Evolutionary conservation across 306 rosid genomes (phyloP).

Genomic region (Sicyos edulis): DNA sequence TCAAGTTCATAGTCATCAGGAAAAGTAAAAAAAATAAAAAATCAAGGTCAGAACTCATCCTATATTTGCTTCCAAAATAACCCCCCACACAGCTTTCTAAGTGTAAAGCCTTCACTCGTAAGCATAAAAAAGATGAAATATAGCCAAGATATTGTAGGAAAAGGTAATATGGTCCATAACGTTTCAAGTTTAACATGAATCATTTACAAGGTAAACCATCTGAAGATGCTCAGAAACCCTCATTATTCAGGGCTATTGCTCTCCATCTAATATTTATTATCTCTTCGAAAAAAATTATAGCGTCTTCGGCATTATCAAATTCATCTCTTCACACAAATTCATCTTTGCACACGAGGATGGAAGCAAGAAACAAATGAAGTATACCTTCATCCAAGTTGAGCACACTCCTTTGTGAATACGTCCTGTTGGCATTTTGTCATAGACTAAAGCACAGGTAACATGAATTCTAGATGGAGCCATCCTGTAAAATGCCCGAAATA

Average conservation of each 20-base stretch:
- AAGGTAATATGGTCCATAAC: not conserved
- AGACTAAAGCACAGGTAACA: slow-evolving; percentile 88
- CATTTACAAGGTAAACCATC: not conserved
- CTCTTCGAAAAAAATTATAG: not conserved
- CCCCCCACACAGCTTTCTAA: not conserved
- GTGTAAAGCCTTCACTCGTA: not conserved
- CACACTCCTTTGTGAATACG: slow-evolving; percentile 84
- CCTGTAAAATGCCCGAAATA: slow-evolving; percentile 41
- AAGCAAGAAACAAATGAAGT: slow-evolving; percentile 20
- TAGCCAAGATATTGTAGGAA: not conserved
- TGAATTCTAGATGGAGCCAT: slow-evolving; percentile 77
- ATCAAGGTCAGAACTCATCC: not conserved
- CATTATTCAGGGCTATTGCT: not conserved
- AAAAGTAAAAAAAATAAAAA: not conserved
- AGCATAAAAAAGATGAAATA: not conserved
- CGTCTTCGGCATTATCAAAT: not conserved
- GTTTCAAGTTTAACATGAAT: not conserved
- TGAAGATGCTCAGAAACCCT: slow-evolving; percentile 7
- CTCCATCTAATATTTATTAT: not conserved
- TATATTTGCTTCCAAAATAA: not conserved
- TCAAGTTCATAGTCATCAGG: not conserved
- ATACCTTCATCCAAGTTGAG: slow-evolving; percentile 99
- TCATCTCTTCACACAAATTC: not conserved
- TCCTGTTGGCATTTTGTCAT: slow-evolving; percentile 72
- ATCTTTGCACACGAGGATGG: slow-evolving; percentile 4